Evolutionary conservation across 805 yeast species (phyloP), one percentile per base, ranked within the genome.

Genomic region (Pichia exigua): DNA sequence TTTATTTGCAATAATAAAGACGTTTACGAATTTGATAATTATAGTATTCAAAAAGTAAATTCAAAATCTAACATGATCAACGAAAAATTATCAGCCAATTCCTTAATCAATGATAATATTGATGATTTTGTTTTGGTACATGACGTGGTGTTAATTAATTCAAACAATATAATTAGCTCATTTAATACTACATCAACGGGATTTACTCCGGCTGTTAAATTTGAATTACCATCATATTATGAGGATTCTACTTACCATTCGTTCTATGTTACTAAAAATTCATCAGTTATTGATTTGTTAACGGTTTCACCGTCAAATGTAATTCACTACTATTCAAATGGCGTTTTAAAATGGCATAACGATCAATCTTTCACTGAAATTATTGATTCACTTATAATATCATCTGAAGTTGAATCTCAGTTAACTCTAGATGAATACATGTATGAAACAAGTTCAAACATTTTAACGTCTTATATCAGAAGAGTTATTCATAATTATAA

Each of bases 321-420:
- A 20, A 49, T 53, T 44, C 52, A 54, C 21, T 57, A 54, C 28
- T 52, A 54, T 42, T 48, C 50, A 7, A 59, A 67, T 47, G 68
- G 67, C 2, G 52, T 48, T 7, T 18, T 65, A 6, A 24, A 7
- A 11, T 78, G 83, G 83, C 27, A 49, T 2, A 68, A 71, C 53
- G 80, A 78, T 59, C 76, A 71, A 56, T 71, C 78, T 0, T 52
- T 74, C 5, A 62, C 73, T 5, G 57, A 69, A 30, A 65, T 75
- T 4, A 58, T 60, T 7, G 73, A 73, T n/a, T 65, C 67, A 27
- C 51, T 63, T 6, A 56, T 72, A 21, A 54, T 69, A 26, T 69
- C 66, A 49, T 24, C 46, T 9, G 49, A 39, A 53, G 47, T 59
- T 20, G 18, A 53, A 32, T 50, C 67, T 52, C 46, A 57, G 32